Conservation (phyloP, 2,329 filamentous ascomycete species). For the Aspergillus thermomutatus region DNA sequence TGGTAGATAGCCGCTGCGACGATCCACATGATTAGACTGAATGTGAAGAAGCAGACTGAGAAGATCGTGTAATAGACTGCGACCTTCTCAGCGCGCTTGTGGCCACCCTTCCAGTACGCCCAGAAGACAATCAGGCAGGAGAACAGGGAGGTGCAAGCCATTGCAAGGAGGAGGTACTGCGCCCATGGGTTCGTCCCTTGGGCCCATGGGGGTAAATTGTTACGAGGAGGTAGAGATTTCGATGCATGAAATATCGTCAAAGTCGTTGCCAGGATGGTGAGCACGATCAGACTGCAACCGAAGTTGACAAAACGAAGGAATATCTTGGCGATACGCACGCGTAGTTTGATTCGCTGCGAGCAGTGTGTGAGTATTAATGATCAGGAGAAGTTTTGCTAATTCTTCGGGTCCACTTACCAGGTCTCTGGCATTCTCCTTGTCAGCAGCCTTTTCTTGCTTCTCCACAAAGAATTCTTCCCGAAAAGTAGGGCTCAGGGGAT, state of each 20-base stretch:
- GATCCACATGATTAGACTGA: conserved; percentile 90
- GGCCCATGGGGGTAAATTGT: conserved; percentile 82
- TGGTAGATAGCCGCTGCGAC: conserved; percentile 82
- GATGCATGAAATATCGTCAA: conserved; percentile 93
- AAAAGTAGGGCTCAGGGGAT: conserved; percentile 88
- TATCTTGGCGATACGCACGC: conserved; percentile 90
- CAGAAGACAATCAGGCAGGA: conserved; percentile 78
- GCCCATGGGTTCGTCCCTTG: conserved; percentile 78
- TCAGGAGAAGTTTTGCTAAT: background rate
- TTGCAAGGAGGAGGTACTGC: conserved; percentile 75
- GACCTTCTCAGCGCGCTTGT: conserved; percentile 84
- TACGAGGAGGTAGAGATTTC: conserved; percentile 68
- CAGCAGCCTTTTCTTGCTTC: conserved; percentile 75
- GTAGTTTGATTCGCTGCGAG: conserved; percentile 79
- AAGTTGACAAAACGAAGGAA: conserved; percentile 95
- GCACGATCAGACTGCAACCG: conserved; percentile 90
- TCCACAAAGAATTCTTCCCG: conserved; percentile 82
- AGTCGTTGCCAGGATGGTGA: conserved; percentile 83
- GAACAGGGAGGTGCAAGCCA: conserved; percentile 75
- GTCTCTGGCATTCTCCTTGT: conserved; percentile 83
- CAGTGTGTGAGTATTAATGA: conserved; percentile 37
- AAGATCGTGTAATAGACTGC: conserved; percentile 95
- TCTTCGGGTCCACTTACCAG: conserved; percentile 60
- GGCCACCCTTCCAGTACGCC: conserved; percentile 84
- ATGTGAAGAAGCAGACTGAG: conserved; percentile 87